Conservation (phyloP, 2,329 filamentous ascomycete genomes). For the Acrocalymma vagum region DNA sequence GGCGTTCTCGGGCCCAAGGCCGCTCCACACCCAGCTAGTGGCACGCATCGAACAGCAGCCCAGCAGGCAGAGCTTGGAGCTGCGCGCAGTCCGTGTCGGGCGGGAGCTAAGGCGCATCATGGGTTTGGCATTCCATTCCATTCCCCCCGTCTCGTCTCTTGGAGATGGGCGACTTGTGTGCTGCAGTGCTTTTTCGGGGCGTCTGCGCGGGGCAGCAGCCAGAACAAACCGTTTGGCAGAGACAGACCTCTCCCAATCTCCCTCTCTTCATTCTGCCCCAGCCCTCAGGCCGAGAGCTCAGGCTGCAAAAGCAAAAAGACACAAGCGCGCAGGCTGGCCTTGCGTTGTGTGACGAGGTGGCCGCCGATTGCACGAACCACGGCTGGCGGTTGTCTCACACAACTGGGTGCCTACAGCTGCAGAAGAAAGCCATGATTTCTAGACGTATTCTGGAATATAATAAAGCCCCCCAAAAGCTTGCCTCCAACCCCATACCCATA, state of each 20-base stretch:
- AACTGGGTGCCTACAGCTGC: conserved; percentile 17
- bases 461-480: conserved; percentile 28
- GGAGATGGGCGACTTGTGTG: no score
- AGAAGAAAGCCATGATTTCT: conserved; percentile 24
- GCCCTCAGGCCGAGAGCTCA: no score
- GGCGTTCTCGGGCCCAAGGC: neutral
- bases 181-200: no score
- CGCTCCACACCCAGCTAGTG: neutral
- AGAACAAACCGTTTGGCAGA: no score
- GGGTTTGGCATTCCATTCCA: conserved; percentile 17
- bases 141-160: conserved; percentile 6
- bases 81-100: conserved; percentile 14
- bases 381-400: conserved; percentile 18
- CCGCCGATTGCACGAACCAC: conserved; percentile 21
- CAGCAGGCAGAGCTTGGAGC: conserved; percentile 14
- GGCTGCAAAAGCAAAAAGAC: conserved; percentile 13
- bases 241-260: no score
- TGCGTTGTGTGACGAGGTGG: conserved; percentile 19
- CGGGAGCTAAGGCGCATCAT: conserved; percentile 26
- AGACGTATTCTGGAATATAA: conserved; percentile 40
- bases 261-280: no score
- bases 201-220: no score
- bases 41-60: no score
- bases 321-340: no score
- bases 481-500: conserved; percentile 22